A percentile compares a stretch with the other conserved stretches of the same genome.
phyloP scores from a whole-genome alignment of 148 eudicot species.

The Cornus kousa region DNA sequence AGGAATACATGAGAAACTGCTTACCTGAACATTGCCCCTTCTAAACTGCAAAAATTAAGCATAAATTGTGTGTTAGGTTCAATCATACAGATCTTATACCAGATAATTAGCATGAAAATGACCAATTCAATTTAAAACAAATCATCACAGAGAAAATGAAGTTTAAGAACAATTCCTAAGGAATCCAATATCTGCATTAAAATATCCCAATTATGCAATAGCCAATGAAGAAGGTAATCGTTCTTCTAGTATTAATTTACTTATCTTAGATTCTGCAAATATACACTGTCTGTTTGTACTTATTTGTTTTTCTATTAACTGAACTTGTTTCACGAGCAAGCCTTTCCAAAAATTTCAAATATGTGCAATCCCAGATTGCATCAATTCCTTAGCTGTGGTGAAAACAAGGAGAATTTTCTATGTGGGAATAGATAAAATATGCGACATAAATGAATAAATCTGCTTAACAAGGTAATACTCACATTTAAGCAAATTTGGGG shows the following conservation, averaged over 20 bases:
- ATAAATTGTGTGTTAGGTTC: slow-evolving; percentile 11
- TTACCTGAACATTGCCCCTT: slow-evolving; percentile 65
- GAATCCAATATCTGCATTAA: background rate
- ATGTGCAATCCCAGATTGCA: slow-evolving; percentile 2
- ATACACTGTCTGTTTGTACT: background rate
- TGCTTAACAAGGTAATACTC: slow-evolving; percentile 18
- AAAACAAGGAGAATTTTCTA: background rate
- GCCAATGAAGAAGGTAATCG: background rate
- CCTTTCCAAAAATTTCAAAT: background rate
- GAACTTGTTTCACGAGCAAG: background rate
- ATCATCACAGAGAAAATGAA: slow-evolving; percentile 6
- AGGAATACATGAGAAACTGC: slow-evolving; percentile 5
- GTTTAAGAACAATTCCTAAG: background rate
- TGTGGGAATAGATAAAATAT: background rate
- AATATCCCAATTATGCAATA: background rate
- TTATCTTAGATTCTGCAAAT: background rate
- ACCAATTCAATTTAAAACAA: background rate
- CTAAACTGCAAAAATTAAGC: slow-evolving; percentile 42
- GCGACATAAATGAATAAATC: background rate
- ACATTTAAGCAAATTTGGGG: slow-evolving; percentile 84
- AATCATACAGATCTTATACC: background rate
- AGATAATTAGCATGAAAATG: background rate
- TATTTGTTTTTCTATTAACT: background rate
- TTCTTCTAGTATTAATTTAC: background rate
- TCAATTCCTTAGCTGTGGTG: background rate